A percentile compares a stretch with the other conserved stretches of the same genome.
phyloP scores from a whole-genome alignment of 2,329 filamentous ascomycete species.

The Akanthomyces dipterigenus region DNA sequence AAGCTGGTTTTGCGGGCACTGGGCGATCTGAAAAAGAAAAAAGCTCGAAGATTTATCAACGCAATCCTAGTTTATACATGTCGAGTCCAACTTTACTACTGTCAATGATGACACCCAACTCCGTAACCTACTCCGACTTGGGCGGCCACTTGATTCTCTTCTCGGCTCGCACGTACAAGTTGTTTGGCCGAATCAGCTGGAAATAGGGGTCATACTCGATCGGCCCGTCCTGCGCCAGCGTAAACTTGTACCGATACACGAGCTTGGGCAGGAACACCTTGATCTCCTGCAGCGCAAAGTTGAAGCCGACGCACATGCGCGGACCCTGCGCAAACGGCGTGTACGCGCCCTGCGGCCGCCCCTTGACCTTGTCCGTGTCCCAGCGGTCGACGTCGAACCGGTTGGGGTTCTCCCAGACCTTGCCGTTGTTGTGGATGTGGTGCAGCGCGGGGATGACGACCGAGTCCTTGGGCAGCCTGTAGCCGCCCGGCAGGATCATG shows the following conservation, averaged over 20 bases:
- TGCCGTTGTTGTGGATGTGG: conserved; percentile 46
- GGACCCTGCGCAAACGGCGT: conserved; percentile 52
- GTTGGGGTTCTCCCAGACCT: conserved; percentile 50
- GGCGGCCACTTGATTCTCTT: conserved; percentile 43
- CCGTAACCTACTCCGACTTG: conserved; percentile 11
- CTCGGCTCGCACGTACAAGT: conserved; percentile 45
- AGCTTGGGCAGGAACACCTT: conserved; percentile 53
- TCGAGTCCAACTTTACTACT: neutral
- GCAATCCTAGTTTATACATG: neutral
- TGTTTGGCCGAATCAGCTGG: conserved; percentile 49
- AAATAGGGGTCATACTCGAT: conserved; percentile 55
- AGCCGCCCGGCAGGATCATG: conserved; percentile 52
- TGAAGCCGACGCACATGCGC: conserved; percentile 57
- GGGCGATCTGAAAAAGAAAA: neutral
- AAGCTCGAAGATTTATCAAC: neutral
- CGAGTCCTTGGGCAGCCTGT: conserved; percentile 43
- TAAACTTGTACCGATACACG: conserved; percentile 52
- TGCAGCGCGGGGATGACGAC: conserved; percentile 49
- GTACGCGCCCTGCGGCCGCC: conserved; percentile 44
- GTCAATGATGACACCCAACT: neutral
- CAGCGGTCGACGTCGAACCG: conserved; percentile 55
- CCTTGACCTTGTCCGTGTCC: conserved; percentile 47
- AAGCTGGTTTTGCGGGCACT: too few species aligned
- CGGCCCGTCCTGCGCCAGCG: conserved; percentile 39
- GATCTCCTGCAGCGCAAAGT: conserved; percentile 55